Base-by-base conservation (phyloP, 2,329 filamentous ascomycete genomes). In the Ceratocystis albifundus region DNA sequence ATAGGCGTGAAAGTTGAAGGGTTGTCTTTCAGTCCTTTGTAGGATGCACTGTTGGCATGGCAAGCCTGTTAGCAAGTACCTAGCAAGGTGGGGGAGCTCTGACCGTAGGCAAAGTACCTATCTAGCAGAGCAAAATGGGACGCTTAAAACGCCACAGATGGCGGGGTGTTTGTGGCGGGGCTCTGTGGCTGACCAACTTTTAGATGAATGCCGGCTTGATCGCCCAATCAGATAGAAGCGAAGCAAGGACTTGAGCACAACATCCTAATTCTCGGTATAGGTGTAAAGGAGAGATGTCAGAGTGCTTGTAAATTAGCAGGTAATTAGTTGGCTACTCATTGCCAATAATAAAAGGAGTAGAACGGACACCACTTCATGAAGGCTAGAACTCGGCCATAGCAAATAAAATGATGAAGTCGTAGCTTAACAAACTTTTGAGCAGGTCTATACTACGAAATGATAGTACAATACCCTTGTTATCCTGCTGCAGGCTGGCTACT, bases 141-240 rank as follows among this genome's bases (percentile, higher is more conserved):
- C 22, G 10, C 22, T 12, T 41, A 41, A 41, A 17, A 22, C 67
- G 67, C 67, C 67, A 68, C 67, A 66, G 28, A 66, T 61, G 65
- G 67, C 67, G 67, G 67, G 67, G 67, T 68, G 64, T 30, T 45
- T 65, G 67, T 64, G 67, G 67, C 64, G 61, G 61, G 61, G 8
- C 22, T 46, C 22, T 61, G 64, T 66, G 64, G 67, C 64, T 17
- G 62, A 17, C 4, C 7, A 8, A 17, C 10, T 48, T 25, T 41
- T 41, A 41, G 36, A 41, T 41, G 36, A 41, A 41, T 41, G 4
- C 36, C 36, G 3, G 12, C 36, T 12, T 15, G 36, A 41, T 12
- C 10, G 10, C 36, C 55, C 55, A 59, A 59, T 59, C 28, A 59
- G 12, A 4, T 25, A 15, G 20, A 10, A 17, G 28, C 25, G 53